phyloP scores from a whole-genome alignment of 345 rosid species.

The Pseudoturritis turrita region DNA sequence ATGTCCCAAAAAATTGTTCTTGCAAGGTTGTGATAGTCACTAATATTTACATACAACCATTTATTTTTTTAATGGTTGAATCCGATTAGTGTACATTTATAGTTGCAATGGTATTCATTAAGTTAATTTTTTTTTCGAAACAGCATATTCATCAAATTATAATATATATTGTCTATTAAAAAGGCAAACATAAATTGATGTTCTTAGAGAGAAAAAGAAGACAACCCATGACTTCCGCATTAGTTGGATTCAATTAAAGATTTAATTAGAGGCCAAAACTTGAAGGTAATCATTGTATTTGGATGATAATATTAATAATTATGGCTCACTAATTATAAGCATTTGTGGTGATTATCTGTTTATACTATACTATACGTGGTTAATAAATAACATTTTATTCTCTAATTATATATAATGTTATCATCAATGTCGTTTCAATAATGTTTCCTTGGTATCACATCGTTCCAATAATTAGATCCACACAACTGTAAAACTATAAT shows the following conservation, averaged over 20 bases:
- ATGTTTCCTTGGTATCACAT: slow-evolving; percentile 25
- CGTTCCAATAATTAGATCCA: slow-evolving; percentile 22
- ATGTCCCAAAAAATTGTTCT: not conserved
- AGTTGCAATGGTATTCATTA: no score
- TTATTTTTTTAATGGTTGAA: not conserved
- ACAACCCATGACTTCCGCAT: slow-evolving; percentile 33
- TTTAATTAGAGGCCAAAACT: slow-evolving; percentile 27
- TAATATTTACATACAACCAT: not conserved
- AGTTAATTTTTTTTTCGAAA: no score
- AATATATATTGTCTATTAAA: not conserved
- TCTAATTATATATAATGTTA: slow-evolving; percentile 24
- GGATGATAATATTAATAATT: slow-evolving; percentile 32
- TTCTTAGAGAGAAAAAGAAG: slow-evolving; percentile 4
- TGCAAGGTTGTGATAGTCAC: not conserved
- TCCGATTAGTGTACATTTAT: not conserved
- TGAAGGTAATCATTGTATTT: slow-evolving; percentile 30
- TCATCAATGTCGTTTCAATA: slow-evolving; percentile 20
- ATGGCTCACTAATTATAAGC: slow-evolving; percentile 23
- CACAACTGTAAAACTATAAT: slow-evolving; percentile 21
- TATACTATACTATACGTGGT: slow-evolving; percentile 6
- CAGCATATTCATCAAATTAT: not conserved
- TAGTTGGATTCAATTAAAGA: slow-evolving; percentile 33
- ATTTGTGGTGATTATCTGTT: slow-evolving; percentile 26
- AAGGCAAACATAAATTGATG: slow-evolving; percentile 5
- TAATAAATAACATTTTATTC: slow-evolving; percentile 1